phyloP scores from a whole-genome alignment of 805 yeast species.

The Metschnikowia sp. region DNA sequence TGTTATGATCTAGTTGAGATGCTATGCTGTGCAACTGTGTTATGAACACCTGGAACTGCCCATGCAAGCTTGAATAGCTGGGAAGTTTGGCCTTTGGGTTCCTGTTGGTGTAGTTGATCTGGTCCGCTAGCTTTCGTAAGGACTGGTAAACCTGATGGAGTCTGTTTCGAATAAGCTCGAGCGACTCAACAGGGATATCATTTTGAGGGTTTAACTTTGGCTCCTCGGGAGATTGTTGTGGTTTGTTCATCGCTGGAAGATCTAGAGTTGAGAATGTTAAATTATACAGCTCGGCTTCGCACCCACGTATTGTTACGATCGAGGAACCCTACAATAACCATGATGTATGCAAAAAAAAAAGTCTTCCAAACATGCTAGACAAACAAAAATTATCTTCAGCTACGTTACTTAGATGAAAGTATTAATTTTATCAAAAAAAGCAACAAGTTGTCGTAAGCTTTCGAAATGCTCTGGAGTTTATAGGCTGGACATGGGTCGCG shows the following conservation, averaged over 20 bases:
- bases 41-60: constrained; percentile 77
- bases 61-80: constrained; percentile 65
- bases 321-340: too few species aligned
- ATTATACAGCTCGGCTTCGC: not conserved
- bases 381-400: too few species aligned
- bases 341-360: too few species aligned
- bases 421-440: too few species aligned
- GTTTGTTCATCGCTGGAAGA: constrained; percentile 4
- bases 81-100: constrained; percentile 38
- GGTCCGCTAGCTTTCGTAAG: constrained; percentile 36
- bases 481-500: too few species aligned
- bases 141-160: constrained; percentile 43
- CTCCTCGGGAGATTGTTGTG: constrained; percentile 26
- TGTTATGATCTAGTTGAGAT: constrained; percentile 58
- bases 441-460: too few species aligned
- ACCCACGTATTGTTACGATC: too few species aligned
- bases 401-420: too few species aligned
- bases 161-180: constrained; percentile 40
- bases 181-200: constrained; percentile 33
- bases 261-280: not conserved
- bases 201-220: constrained; percentile 34
- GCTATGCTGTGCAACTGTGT: constrained; percentile 84
- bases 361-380: too few species aligned
- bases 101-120: constrained; percentile 33
- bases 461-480: too few species aligned